A percentile compares a stretch with the other conserved stretches of the same genome.
phyloP scores from a whole-genome alignment of 1,284 basidiomycete species.

The Boletus austroedulis region DNA sequence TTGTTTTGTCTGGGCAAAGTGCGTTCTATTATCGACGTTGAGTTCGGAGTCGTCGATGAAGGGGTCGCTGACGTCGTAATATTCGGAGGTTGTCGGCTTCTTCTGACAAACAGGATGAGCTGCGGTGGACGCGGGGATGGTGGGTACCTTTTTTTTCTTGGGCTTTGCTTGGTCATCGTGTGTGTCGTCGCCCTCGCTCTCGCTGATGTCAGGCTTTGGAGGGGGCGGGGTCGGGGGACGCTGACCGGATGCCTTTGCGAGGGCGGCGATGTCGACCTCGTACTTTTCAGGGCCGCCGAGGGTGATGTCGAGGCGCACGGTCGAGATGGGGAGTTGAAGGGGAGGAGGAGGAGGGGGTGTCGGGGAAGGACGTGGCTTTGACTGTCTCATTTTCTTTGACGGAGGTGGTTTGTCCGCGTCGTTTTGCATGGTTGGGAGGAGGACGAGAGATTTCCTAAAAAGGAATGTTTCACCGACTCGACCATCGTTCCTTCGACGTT shows the following conservation, averaged over 20 bases:
- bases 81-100: constrained; percentile 60
- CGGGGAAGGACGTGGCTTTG: constrained; percentile 49
- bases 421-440: constrained; percentile 32
- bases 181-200: constrained; percentile 54
- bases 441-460: constrained; percentile 36
- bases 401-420: constrained; percentile 36
- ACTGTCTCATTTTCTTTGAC: constrained; percentile 28
- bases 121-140: constrained; percentile 1
- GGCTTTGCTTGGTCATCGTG: constrained; percentile 41
- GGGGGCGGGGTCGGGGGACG: constrained; percentile 54
- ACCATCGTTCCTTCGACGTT: constrained; percentile 29
- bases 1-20: constrained; percentile 90
- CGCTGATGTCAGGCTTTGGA: constrained; percentile 46
- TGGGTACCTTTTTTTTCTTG: constrained; percentile 42
- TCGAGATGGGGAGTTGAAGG: constrained; percentile 53
- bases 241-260: constrained; percentile 65
- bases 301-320: constrained; percentile 64
- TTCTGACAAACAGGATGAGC: constrained; percentile 38
- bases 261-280: constrained; percentile 60
- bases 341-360: constrained; percentile 46
- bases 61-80: constrained; percentile 89
- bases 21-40: constrained; percentile 84
- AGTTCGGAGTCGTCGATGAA: constrained; percentile 99
- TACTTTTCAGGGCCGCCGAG: constrained; percentile 73
- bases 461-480: constrained; percentile 36